A percentile compares a stretch with the other conserved stretches of the same genome.
These are phyloP conservation scores for Penicillium sp. DNA, from an alignment of 2,329 filamentous ascomycete genomes.

Conservation along the genomic window DNA sequence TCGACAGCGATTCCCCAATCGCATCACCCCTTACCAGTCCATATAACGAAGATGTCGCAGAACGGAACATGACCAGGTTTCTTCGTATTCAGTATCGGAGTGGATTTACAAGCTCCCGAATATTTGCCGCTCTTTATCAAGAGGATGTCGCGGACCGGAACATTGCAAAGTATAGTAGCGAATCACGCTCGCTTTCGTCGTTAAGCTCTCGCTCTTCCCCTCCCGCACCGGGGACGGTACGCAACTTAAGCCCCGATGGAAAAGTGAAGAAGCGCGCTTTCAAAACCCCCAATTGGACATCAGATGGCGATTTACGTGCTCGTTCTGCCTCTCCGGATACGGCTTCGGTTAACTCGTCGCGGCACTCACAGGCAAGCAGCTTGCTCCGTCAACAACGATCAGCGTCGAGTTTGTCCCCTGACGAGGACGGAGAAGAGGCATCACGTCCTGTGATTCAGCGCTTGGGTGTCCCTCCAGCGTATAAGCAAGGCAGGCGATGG, in stretches of 20 bases:
- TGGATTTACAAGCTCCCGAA: constrained; percentile 34
- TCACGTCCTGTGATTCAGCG: constrained; percentile 23
- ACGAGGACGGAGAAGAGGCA: constrained; percentile 22
- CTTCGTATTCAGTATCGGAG: constrained; percentile 34
- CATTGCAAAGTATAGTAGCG: constrained; percentile 34
- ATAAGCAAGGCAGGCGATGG: constrained; percentile 39
- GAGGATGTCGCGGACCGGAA: constrained; percentile 50
- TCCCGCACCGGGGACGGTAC: constrained; percentile 24
- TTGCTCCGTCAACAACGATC: constrained; percentile 37
- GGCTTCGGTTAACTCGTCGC: constrained; percentile 8
- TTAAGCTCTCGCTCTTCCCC: constrained; percentile 27
- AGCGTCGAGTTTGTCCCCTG: constrained; percentile 35
- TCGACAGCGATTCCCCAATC: constrained; percentile 25
- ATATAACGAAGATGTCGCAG: constrained; percentile 50
- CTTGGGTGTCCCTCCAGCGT: constrained; percentile 37
- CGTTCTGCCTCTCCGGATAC: constrained; percentile 13
- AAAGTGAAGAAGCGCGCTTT: constrained; percentile 9
- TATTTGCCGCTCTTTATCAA: constrained; percentile 43
- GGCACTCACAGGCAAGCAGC: constrained; percentile 9
- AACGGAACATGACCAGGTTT: constrained; percentile 46
- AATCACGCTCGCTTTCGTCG: constrained; percentile 27
- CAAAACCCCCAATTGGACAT: constrained; percentile 25
- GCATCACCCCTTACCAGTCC: constrained; percentile 38
- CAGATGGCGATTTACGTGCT: constrained; percentile 31
- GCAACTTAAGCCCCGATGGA: constrained; percentile 19